These are phyloP conservation scores for Eucalyptus dawsonii DNA, from an alignment of 345 rosid species.

Conservation along the genomic window DNA sequence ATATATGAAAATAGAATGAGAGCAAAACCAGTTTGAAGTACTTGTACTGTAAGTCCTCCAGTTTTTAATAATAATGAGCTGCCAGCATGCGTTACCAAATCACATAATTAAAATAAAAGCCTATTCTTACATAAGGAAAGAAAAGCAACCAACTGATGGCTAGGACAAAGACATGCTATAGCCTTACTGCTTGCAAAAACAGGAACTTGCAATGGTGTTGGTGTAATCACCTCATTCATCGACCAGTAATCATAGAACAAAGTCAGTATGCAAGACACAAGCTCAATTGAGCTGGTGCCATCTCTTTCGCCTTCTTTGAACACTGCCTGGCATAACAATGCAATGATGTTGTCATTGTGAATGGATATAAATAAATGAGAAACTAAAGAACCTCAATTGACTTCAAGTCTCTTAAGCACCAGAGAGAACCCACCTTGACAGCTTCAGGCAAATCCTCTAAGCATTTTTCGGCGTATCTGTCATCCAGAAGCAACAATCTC, in stretches of 20 bases:
- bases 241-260: conserved; percentile 84
- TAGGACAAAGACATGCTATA: not conserved
- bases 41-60: not conserved
- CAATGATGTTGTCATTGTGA: not conserved
- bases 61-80: not conserved
- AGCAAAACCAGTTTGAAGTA: not conserved
- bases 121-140: not conserved
- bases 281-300: conserved; percentile 31
- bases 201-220: not conserved
- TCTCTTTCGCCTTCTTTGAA: conserved; percentile 28
- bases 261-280: conserved; percentile 65
- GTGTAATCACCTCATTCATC: conserved; percentile 67
- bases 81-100: not conserved
- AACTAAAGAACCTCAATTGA: not conserved
- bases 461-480: conserved; percentile 31
- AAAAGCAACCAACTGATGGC: not conserved
- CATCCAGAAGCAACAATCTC: conserved; percentile 84
- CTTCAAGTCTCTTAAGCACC: not conserved
- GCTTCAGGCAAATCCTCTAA: conserved; percentile 72
- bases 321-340: conserved; percentile 25
- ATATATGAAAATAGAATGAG: not conserved
- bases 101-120: not conserved
- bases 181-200: not conserved
- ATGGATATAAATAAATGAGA: not conserved
- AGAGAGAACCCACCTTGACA: conserved; percentile 49